A percentile compares a stretch with the other conserved stretches of the same genome.
These are phyloP conservation scores for Lagenaria siceraria DNA, from an alignment of 306 rosid species.

Conservation along the genomic window DNA sequence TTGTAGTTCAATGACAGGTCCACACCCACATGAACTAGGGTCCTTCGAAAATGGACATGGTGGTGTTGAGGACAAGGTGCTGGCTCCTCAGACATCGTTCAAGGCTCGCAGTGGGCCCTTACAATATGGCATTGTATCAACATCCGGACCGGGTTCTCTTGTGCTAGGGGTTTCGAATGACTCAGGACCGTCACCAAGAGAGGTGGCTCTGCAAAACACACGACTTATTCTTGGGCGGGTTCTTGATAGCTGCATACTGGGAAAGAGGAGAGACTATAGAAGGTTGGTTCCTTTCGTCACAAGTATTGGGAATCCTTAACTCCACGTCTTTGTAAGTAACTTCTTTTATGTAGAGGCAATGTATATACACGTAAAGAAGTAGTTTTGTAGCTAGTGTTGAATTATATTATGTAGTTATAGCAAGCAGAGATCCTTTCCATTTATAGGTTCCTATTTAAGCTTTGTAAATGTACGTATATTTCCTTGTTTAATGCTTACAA, in stretches of 20 bases:
- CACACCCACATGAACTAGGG: slow-evolving; percentile 60
- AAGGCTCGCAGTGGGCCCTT: slow-evolving; percentile 95
- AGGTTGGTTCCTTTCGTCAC: slow-evolving; percentile 84
- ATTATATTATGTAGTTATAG: neutral
- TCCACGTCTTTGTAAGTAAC: neutral
- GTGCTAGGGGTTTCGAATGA: slow-evolving; percentile 37
- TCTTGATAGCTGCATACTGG: slow-evolving; percentile 65
- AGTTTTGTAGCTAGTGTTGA: slow-evolving; percentile 7
- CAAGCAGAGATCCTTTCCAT: neutral
- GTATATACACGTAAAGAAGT: neutral
- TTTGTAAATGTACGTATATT: neutral
- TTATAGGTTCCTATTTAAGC: neutral
- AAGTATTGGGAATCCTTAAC: slow-evolving; percentile 54
- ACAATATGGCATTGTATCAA: slow-evolving; percentile 54
- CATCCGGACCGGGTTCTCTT: slow-evolving; percentile 20
- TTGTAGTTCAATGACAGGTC: slow-evolving; percentile 74
- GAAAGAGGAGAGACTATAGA: slow-evolving; percentile 77
- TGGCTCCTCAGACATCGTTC: slow-evolving; percentile 76
- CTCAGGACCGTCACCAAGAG: slow-evolving; percentile 53
- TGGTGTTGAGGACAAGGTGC: slow-evolving; percentile 55
- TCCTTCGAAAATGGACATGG: slow-evolving; percentile 67
- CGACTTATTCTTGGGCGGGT: slow-evolving; percentile 84
- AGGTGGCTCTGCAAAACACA: slow-evolving; percentile 83
- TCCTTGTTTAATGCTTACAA: neutral
- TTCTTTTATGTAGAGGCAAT: neutral